Base-by-base conservation (phyloP, 768 basidiomycete species). In the Leccinum rimulosum region DNA sequence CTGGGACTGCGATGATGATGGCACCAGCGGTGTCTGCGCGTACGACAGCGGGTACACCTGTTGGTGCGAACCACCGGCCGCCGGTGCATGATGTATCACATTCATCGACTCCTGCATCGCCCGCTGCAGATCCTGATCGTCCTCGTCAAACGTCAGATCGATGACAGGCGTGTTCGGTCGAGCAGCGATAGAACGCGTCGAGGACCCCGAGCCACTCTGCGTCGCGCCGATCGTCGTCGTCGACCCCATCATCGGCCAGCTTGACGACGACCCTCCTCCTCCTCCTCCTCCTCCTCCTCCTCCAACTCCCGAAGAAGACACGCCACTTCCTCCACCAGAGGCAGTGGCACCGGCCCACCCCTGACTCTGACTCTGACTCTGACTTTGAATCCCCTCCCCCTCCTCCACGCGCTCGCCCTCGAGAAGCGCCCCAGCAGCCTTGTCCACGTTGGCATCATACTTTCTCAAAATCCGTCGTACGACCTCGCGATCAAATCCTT, bases 111-210 rank as follows among this genome's bases (percentile, higher is more conserved):
- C 79, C 52, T 80, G 73, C 61, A 87, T 66, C 15, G 85, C 83
- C 6, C 80, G 80, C 33, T 73, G 75, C 27, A 85, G 71, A 19
- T 84, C 75, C 47, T 64, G 70, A 45, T 81, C 80, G n/a, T 83
- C 80, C 14, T 84, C 82, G 27, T 87, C 86, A 7, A 64, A 73
- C 4, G 86, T 89, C 48, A 89, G 76, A 71, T 89, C 87, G 49
- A 89, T 86, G 6, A 77, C 64, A 3, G 72, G 72, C 27, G 72
- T 68, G 33, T 66, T 72, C 2, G 69, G 66, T 6, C 73, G 62
- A 28, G 59, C 65, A 30, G 50, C 40, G n/a, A 43, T 8, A 43
- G 40, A 43, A n/a, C 43, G 43, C 49, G 22, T 17, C 27, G 27
- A 17, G 9, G 49, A 50, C 8, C 49, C 49, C 17, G 49, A 50